Evolutionary conservation across 306 rosid genomes (phyloP), one percentile per base, ranked within the genome.

Genomic region (Neltuma alba): DNA sequence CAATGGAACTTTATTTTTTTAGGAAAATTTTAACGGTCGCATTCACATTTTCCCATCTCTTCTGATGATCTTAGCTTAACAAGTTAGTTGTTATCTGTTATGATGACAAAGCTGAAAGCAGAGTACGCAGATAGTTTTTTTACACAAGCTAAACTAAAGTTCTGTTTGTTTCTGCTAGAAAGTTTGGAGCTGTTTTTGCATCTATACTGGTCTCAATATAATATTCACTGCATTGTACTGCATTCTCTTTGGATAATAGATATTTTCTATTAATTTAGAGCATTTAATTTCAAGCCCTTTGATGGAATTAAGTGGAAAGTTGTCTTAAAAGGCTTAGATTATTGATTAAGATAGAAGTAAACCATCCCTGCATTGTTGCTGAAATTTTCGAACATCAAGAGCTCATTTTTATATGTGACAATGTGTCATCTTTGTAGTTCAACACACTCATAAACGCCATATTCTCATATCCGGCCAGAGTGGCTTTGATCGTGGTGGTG

Each of bases 161-260:
- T 33, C 44, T 18, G 40, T 14, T 36, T 20, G 70, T 65, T 54
- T 82, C 12, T 76, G 84, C 90, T 93, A 96, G 99, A 50, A 95
- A 95, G 80, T 95, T 95, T 77, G 99, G 98, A 66, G 98, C 98
- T 16, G 52, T 95, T 75, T 95, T 95, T 82, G 98, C 99, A 38
- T 95, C 99, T 45, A 93, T 95, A 81, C 99, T 98, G 55, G 90
- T 95, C 86, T 86, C 99, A 37, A 84, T n/a, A n/a, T n/a, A n/a
- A n/a, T 95, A 74, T 95, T 95, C 81, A 93, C 97, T 50, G 99
- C 99, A 34, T 83, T 83, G 28, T 95, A 95, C 82, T 95, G 99
- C 70, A 97, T 95, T 70, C 72, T 95, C 88, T 95, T 93, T 77
- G 99, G 98, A n/a, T 33, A 33, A 33, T 33, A 50, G 57, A 50